Base-by-base conservation (phyloP, 2,329 filamentous ascomycete genomes). In the Fusarium albosuccineum region DNA sequence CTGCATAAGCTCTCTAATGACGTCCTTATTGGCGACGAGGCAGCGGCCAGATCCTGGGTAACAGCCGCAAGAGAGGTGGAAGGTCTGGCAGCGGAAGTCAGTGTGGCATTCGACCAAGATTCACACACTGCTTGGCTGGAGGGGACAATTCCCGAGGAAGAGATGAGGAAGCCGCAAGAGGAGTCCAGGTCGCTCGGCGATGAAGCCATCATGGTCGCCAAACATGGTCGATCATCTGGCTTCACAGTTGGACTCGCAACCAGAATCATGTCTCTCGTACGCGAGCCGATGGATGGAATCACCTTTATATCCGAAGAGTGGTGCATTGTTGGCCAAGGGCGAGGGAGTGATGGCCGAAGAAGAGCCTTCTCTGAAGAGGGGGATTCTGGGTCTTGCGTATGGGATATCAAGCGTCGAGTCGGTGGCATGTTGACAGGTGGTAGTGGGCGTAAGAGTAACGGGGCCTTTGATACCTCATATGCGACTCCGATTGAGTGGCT, bases 401-500 rank as follows among this genome's bases (percentile, higher is more conserved):
- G 37, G 39, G 58, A 65, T n/a, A 10, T 40, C 5, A 2, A 52
- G 6, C 49, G 58, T 11, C 62, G 53, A 9, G 42, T 64, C 29
- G 48, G 42, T 29, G 62, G 48, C 3, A 54, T 65, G 34, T 9
- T 65, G 9, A 53, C 57, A 5, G 16, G 17, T 6, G 54, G 58
- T 4, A 9, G 9, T 17, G 13, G 11, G 5, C 33, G n/a, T 17
- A 17, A 8, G 29, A 8, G 6, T 8, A n/a, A 9, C 16, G 27
- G 9, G 4, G 9, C 2, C 4, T 26, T 40, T 2, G 59, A 65
- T 52, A 46, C 30, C 1, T 33, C 62, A 6, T 65, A 65, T 37
- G 62, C 30, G 13, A 65, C 62, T 8, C 59, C 63, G 3, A 66
- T 66, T 4, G 55, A 66, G 22, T 66, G 63, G 59, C 63, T 66